Base-by-base conservation (phyloP, 371 early-diverging fungal genomes). In the Mucor irregularis region DNA sequence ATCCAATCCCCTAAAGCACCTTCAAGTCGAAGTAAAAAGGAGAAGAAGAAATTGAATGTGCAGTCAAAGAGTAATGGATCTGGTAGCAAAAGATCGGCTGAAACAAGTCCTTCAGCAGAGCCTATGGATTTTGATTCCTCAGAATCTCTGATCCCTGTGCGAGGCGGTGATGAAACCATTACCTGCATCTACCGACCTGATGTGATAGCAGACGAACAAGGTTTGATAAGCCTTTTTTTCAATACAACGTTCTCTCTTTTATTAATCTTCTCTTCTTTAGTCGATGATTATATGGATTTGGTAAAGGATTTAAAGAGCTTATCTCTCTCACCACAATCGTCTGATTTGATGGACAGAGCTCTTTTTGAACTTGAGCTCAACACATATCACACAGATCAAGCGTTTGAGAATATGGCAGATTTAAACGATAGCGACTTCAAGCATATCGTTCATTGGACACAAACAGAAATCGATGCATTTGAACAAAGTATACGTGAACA, bases 331-430 rank as follows among this genome's bases (percentile, higher is more conserved):
- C 31, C 66, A 0, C 62, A 78, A 52, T 79, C 76, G 8, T 66
- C 74, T n/a, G 84, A 90, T 62, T 58, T 84, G 24, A 74, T 85
- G 59, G 90, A 90, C 46, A 66, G 78, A 9, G 89, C 86, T 3
- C 62, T 92, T 21, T 47, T 73, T 25, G 79, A 78, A 24, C 69
- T 91, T 13, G 81, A 85, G 26, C 52, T 69, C 9, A 72, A 64
- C 22, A 64, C 66, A 6, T 90, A 86, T 55, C 80, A 91, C 46
- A 68, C 78, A 1, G 74, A 76, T 0, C 70, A 59, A 19, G 90
- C 91, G 0, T 59, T 87, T 6, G 72, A 72, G 14, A 71, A 68
- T 11, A 77, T 91, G 54, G 49, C 66, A 0, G 64, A 66, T n/a
- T 62, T 85, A 3, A 70, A 66, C 8, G 62, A 77, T 19, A 69